phyloP scores from a whole-genome alignment of 306 rosid species.

The Echinosophora koreensis region DNA sequence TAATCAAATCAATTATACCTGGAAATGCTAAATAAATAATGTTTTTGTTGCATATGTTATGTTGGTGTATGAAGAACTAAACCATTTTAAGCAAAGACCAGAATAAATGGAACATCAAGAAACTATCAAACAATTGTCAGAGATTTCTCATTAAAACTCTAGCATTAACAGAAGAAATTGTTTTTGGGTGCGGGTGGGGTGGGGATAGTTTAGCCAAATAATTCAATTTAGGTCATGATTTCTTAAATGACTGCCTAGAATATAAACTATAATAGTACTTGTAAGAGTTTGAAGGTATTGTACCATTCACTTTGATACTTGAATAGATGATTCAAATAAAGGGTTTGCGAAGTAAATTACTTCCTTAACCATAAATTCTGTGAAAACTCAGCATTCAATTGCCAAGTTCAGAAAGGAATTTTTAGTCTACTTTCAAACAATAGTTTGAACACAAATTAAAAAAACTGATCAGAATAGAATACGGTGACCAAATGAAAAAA shows the following conservation, averaged over 20 bases:
- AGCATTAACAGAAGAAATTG: not conserved
- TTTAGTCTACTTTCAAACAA: conserved; percentile 37
- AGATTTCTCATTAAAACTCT: conserved; percentile 15
- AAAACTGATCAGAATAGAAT: conserved; percentile 39
- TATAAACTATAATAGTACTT: conserved; percentile 10
- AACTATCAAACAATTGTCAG: conserved; percentile 5
- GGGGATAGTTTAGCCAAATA: conserved; percentile 9
- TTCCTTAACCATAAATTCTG: conserved; percentile 25
- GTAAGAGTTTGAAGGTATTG: conserved; percentile 14
- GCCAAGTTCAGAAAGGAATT: conserved; percentile 35
- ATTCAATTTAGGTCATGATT: conserved; percentile 34
- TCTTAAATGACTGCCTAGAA: conserved; percentile 22
- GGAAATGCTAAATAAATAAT: conserved; percentile 21
- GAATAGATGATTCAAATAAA: conserved; percentile 28
- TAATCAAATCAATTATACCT: not conserved
- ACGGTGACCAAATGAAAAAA: conserved; percentile 49
- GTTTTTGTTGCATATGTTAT: conserved; percentile 11
- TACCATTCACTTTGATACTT: conserved; percentile 35
- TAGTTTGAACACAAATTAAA: conserved; percentile 36
- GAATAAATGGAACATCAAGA: conserved; percentile 19
- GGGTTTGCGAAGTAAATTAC: conserved; percentile 34
- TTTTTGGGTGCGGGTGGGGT: too few relatives aligned
- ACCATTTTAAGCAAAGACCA: conserved; percentile 24
- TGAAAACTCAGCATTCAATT: conserved; percentile 35
- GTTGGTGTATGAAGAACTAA: conserved; percentile 9